Base-by-base conservation (phyloP, 768 basidiomycete species). In the Myochromella boudieri region DNA sequence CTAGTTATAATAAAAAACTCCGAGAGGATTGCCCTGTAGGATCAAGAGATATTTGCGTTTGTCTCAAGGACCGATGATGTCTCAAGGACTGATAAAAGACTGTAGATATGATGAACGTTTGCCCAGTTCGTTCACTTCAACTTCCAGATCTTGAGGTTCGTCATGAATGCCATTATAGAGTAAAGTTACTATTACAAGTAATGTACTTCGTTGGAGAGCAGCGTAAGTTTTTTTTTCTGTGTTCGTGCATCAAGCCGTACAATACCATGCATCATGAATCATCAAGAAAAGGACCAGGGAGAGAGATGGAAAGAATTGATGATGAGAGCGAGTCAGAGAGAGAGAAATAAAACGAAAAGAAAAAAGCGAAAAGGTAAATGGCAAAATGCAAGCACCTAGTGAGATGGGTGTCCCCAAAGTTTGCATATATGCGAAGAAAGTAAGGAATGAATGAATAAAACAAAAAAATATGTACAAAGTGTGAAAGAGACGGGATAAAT, bases 221-320 rank as follows among this genome's bases (percentile, higher is more conserved):
- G 39, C 42, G 25, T 48, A 41, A n/a, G n/a, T n/a, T n/a, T n/a
- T n/a, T n/a, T n/a, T n/a, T n/a, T n/a, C n/a, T n/a, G 36, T 36
- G 33, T 40, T 52, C 51, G 29, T 52, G 51, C 46, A 45, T 48
- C 42, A 45, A 53, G 51, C 51, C 51, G 39, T 53, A 40, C 21
- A 24, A 39, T 45, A 45, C 46, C 45, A 27, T 53, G 38, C 42
- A 53, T 44, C 51, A 48, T 20, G 32, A 37, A 22, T 24, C 44
- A 24, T 46, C 43, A 56, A 44, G 34, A 48, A 33, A 24, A 44
- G 20, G 41, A 22, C n/a, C n/a, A 21, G 31, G 39, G 29, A 38
- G 21, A 41, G 17, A 17, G 21, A 17, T 18, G 27, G 25, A 41
- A 37, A 42, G 12, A 37, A 49, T n/a, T n/a, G n/a, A n/a, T n/a